Percentiles rank a stretch among this genome's conserved stretches.
phyloP scores from a whole-genome alignment of 2,329 filamentous ascomycete species.

The Fusarium buharicum region DNA sequence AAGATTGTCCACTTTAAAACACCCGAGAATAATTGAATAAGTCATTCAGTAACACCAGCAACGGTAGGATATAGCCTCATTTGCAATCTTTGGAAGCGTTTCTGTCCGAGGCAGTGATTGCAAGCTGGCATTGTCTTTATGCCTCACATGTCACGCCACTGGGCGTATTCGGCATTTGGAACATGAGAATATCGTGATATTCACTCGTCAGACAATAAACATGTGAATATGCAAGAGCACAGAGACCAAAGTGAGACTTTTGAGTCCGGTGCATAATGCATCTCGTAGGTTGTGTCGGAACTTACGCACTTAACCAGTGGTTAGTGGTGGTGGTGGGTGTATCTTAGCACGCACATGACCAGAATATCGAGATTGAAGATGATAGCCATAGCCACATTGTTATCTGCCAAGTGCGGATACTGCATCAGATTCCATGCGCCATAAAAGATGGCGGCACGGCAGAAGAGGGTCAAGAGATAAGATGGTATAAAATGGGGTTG shows the following conservation, averaged over 20 bases:
- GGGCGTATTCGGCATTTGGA: not conserved
- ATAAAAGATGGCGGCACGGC: slow-evolving; percentile 28
- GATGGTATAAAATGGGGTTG: slow-evolving; percentile 31
- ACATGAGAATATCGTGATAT: slow-evolving; percentile 1
- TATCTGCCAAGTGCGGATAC: slow-evolving; percentile 19
- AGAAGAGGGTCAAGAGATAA: slow-evolving; percentile 26
- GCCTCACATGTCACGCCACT: slow-evolving; percentile 22
- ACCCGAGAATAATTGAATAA: slow-evolving; percentile 4
- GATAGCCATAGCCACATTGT: slow-evolving; percentile 7
- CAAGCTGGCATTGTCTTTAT: slow-evolving; percentile 4
- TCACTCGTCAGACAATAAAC: not conserved
- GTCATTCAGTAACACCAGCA: slow-evolving; percentile 5
- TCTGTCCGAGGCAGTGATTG: not conserved
- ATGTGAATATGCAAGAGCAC: not conserved
- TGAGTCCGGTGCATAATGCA: slow-evolving; percentile 12
- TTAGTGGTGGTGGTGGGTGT: slow-evolving; percentile 9
- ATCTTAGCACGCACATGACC: slow-evolving; percentile 16
- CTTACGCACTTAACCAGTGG: slow-evolving; percentile 3
- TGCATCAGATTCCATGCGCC: slow-evolving; percentile 31
- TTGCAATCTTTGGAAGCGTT: not conserved
- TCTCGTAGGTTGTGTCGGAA: slow-evolving; percentile 12
- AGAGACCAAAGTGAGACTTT: not conserved
- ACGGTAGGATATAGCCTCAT: slow-evolving; percentile 2
- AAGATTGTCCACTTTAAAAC: not conserved
- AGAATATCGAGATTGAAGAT: slow-evolving; percentile 21